Percentiles rank a stretch among this genome's conserved stretches.
Conservation (phyloP, 768 basidiomycete species). For the Amanita rubescens region DNA sequence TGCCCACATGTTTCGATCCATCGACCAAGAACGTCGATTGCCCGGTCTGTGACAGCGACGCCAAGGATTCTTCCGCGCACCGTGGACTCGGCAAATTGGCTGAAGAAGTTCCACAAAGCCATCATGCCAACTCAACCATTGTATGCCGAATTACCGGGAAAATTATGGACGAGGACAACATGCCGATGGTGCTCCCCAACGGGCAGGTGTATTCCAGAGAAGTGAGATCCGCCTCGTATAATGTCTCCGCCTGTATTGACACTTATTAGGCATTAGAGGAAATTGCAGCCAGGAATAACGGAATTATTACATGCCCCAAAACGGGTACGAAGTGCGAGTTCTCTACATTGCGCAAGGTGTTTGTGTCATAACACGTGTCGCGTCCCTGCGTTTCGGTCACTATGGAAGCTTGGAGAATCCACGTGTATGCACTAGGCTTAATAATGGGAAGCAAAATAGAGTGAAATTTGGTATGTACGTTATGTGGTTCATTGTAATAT, state of each 20-base stretch:
- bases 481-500: background rate
- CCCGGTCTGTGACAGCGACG: conserved; percentile 75
- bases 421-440: background rate
- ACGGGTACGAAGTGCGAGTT: conserved; percentile 61
- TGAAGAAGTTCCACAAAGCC: conserved; percentile 81
- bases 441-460: background rate
- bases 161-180: conserved; percentile 93
- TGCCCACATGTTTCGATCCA: conserved; percentile 72
- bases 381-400: background rate
- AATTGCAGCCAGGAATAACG: conserved; percentile 77
- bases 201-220: conserved; percentile 92
- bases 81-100: conserved; percentile 69
- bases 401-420: too few relatives aligned
- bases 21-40: conserved; percentile 74
- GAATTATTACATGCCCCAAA: conserved; percentile 78
- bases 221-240: conserved; percentile 36
- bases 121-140: conserved; percentile 93
- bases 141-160: conserved; percentile 87
- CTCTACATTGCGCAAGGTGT: conserved; percentile 74
- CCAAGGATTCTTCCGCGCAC: conserved; percentile 20
- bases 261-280: conserved; percentile 58
- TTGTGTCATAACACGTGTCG: conserved; percentile 54
- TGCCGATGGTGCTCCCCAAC: conserved; percentile 86
- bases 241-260: conserved; percentile 22
- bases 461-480: background rate